These are phyloP conservation scores for Trypanosoma melophagium DNA, from an alignment of 208 protist species.

Conservation along the genomic window DNA sequence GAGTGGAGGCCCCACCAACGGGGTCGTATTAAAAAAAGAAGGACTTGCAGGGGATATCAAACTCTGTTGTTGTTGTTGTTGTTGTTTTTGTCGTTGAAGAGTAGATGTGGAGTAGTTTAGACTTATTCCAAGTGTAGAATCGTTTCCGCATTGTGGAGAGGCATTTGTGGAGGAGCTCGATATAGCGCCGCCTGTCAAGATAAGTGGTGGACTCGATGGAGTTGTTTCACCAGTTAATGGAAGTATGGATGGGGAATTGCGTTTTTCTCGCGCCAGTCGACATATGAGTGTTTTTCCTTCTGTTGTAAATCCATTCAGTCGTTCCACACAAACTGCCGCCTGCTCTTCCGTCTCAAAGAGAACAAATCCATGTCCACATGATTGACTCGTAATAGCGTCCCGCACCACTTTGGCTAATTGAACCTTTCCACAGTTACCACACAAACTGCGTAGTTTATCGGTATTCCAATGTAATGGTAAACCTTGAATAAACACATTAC, in stretches of 20 bases:
- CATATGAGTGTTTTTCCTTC: constrained; percentile 23
- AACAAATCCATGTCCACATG: constrained; percentile 32
- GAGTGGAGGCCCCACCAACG: too few species aligned
- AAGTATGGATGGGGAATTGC: not conserved
- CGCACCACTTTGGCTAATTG: constrained; percentile 28
- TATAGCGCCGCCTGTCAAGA: too few species aligned
- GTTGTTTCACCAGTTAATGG: not conserved
- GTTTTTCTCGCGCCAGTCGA: constrained; percentile 23
- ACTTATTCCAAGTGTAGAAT: too few species aligned
- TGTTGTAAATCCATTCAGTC: constrained; percentile 12
- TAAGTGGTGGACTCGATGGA: not conserved
- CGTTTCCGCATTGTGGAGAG: too few species aligned
- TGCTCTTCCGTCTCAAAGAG: constrained; percentile 31
- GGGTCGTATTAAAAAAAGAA: too few species aligned
- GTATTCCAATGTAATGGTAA: constrained; percentile 32
- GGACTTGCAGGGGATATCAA: too few species aligned
- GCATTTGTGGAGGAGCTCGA: too few species aligned
- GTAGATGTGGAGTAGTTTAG: too few species aligned
- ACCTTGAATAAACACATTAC: constrained; percentile 32
- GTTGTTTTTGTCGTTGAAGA: too few species aligned
- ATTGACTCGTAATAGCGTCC: constrained; percentile 24
- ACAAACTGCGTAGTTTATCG: constrained; percentile 27
- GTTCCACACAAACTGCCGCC: constrained; percentile 14
- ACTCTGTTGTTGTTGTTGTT: too few species aligned
- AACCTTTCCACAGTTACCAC: constrained; percentile 27